Conservation (phyloP, 306 rosid species). For the Astragalus membranaceus region DNA sequence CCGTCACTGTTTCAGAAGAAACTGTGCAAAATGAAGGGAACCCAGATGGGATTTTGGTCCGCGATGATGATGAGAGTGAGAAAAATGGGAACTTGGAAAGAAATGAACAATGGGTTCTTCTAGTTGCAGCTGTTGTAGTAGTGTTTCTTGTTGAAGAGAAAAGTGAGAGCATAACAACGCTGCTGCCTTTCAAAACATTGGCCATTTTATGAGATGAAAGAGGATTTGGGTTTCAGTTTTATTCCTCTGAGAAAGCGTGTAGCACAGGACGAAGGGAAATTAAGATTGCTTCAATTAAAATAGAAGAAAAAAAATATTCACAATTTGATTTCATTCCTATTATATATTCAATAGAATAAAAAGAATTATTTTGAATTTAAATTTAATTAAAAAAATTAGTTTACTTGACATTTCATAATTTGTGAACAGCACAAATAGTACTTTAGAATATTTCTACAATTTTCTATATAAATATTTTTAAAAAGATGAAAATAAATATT, state of each 20-base stretch:
- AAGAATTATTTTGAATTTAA: too few species aligned
- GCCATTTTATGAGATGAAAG: slow-evolving; percentile 12
- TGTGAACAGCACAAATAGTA: too few species aligned
- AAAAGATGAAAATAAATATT: too few species aligned
- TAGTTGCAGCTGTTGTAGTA: background rate
- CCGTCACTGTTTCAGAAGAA: slow-evolving; percentile 16
- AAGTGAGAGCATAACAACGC: slow-evolving; percentile 17
- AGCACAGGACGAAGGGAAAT: too few species aligned
- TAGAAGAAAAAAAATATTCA: too few species aligned
- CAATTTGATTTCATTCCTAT: too few species aligned
- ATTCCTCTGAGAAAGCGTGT: background rate
- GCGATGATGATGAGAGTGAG: slow-evolving; percentile 9
- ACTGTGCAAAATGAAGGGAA: slow-evolving; percentile 30
- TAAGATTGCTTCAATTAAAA: too few species aligned
- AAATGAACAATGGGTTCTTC: slow-evolving; percentile 8
- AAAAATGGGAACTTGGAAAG: slow-evolving; percentile 18
- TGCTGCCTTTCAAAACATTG: slow-evolving; percentile 25
- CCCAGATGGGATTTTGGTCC: background rate
- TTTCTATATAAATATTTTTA: too few species aligned
- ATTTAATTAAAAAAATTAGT: too few species aligned
- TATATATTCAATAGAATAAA: too few species aligned
- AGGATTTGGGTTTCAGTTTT: background rate
- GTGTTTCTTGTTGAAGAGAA: slow-evolving; percentile 3
- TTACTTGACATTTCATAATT: too few species aligned
- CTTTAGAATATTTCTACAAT: too few species aligned